Evolutionary conservation across 495 filamentous ascomycete species (phyloP).

Genomic region (Penicillium cinerascens): DNA sequence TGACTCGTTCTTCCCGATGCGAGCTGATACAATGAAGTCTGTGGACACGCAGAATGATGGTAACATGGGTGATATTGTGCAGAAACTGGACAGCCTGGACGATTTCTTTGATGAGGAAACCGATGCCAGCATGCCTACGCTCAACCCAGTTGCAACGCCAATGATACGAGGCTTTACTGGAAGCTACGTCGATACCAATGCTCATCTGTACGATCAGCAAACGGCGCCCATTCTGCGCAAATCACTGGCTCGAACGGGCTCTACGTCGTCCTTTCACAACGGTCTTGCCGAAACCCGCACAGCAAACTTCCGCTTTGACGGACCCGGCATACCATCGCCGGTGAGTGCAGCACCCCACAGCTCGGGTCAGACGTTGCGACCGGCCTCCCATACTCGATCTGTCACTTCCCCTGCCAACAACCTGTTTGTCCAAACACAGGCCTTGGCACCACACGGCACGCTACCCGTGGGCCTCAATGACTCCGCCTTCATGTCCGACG

Average conservation of each 20-base stretch:
- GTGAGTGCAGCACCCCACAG: conserved; percentile 22
- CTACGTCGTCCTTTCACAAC: conserved; percentile 79
- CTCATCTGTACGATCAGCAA: conserved; percentile 89
- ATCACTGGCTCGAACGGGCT: conserved; percentile 67
- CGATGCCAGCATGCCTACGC: conserved; percentile 48
- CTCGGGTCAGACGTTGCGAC: conserved; percentile 36
- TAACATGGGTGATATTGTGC: conserved; percentile 79
- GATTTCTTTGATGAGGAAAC: conserved; percentile 85
- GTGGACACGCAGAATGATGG: conserved; percentile 75
- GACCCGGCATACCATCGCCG: conserved; percentile 60
- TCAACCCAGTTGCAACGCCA: conserved; percentile 41
- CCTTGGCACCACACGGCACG: conserved; percentile 21
- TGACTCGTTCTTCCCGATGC: conserved; percentile 72
- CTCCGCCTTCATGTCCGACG: conserved; percentile 56
- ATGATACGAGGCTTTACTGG: conserved; percentile 62
- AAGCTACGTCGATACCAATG: conserved; percentile 68
- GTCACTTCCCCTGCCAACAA: conserved; percentile 66
- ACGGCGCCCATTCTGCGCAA: conserved; percentile 87
- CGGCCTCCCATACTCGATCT: conserved; percentile 65
- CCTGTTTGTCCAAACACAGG: conserved; percentile 43
- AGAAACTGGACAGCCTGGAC: conserved; percentile 88
- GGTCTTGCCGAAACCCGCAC: conserved; percentile 74
- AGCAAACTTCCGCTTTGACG: conserved; percentile 50
- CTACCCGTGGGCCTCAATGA: conserved; percentile 33
- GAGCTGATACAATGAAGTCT: conserved; percentile 87